phyloP scores from a whole-genome alignment of 2,329 filamentous ascomycete species.

The Arthroderma sp. region DNA sequence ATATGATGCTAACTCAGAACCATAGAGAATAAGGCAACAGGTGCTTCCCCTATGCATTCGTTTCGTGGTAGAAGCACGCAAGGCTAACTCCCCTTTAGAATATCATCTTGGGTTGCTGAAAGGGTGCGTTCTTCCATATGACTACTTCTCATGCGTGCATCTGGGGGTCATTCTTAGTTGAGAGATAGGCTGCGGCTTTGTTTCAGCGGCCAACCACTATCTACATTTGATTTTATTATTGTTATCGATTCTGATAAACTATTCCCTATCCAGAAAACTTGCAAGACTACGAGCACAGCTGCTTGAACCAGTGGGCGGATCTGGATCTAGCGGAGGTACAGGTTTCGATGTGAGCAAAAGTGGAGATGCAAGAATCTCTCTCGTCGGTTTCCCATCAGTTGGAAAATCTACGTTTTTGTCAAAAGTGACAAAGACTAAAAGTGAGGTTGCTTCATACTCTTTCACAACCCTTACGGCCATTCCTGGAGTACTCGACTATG shows the following conservation, averaged over 20 bases:
- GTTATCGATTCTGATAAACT: not conserved
- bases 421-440: constrained; percentile 96
- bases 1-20: constrained; percentile 14
- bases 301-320: constrained; percentile 71
- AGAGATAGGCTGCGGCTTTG: too few relatives aligned
- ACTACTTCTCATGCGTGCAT: constrained; percentile 1
- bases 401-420: constrained; percentile 98
- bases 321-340: constrained; percentile 62
- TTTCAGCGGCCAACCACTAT: too few relatives aligned
- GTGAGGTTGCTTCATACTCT: constrained; percentile 87
- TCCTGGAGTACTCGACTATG: constrained; percentile 92
- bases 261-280: constrained; percentile 56
- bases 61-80: not conserved
- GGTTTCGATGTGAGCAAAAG: constrained; percentile 91
- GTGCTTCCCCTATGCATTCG: constrained; percentile 40
- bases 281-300: constrained; percentile 88
- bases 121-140: constrained; percentile 48
- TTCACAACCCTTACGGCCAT: constrained; percentile 98
- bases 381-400: constrained; percentile 97
- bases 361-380: constrained; percentile 87
- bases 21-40: constrained; percentile 96
- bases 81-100: constrained; percentile 41
- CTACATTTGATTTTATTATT: too few relatives aligned
- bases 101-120: constrained; percentile 96
- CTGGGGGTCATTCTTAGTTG: not conserved